phyloP scores from a whole-genome alignment of 2,329 filamentous ascomycete species.

The Thielaviopsis musarum region DNA sequence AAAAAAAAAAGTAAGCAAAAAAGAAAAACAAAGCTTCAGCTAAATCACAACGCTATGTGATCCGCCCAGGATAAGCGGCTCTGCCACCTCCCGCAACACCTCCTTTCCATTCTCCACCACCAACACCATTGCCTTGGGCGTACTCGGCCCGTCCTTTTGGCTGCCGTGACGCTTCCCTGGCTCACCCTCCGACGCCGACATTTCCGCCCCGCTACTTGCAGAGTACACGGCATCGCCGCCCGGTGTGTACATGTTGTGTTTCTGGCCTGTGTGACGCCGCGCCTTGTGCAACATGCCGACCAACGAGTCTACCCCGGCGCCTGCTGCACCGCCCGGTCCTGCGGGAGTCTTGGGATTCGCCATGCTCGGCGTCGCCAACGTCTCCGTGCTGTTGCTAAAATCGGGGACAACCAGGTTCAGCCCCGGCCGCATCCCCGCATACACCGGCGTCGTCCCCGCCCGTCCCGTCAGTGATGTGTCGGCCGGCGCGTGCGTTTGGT shows the following conservation, averaged over 20 bases:
- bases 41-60: slow-evolving; percentile 5
- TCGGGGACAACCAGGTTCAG: slow-evolving; percentile 10
- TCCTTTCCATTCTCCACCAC: slow-evolving; percentile 6
- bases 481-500: background rate
- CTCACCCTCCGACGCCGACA: background rate
- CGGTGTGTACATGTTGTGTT: background rate
- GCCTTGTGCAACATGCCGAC: background rate
- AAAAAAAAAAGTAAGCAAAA: background rate
- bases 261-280: background rate
- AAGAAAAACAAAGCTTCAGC: background rate
- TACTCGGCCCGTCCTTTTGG: slow-evolving; percentile 15
- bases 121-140: slow-evolving; percentile 18
- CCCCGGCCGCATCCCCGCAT: background rate
- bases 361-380: slow-evolving; percentile 8
- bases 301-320: background rate
- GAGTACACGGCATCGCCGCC: background rate
- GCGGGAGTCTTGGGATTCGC: slow-evolving; percentile 10
- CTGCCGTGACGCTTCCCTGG: background rate
- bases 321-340: background rate
- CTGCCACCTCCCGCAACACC: background rate
- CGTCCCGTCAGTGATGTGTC: too few relatives aligned
- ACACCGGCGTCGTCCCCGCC: background rate
- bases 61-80: slow-evolving; percentile 7
- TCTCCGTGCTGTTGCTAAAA: slow-evolving; percentile 10
- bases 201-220: background rate